phyloP scores from a whole-genome alignment of 345 rosid genomes.

The Combretum micranthum region DNA sequence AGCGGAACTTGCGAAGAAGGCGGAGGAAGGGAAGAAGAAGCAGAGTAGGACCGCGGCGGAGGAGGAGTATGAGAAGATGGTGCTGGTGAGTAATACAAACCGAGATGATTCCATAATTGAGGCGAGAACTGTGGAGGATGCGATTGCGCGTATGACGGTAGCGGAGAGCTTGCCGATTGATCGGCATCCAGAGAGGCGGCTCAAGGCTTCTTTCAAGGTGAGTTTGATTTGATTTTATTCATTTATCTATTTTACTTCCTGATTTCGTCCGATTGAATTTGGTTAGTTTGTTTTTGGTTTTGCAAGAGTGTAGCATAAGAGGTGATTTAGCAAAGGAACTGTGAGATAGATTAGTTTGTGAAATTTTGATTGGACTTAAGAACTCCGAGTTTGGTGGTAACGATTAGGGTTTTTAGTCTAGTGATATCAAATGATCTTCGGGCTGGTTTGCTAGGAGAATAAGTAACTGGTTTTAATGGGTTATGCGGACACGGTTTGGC shows the following conservation, averaged over 20 bases:
- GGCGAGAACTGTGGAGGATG: slow-evolving; percentile 84
- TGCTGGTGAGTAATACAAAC: slow-evolving; percentile 69
- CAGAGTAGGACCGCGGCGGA: slow-evolving; percentile 70
- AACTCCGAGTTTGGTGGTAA: too few relatives aligned
- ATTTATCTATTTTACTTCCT: not conserved
- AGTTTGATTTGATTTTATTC: not conserved
- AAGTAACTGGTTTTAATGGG: too few relatives aligned
- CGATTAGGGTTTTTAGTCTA: too few relatives aligned
- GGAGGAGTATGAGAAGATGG: slow-evolving; percentile 89
- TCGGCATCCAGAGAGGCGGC: slow-evolving; percentile 80
- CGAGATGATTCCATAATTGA: slow-evolving; percentile 80
- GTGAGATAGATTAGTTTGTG: too few relatives aligned
- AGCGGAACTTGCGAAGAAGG: slow-evolving; percentile 52
- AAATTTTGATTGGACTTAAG: too few relatives aligned
- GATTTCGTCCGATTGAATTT: not conserved
- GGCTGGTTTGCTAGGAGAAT: too few relatives aligned
- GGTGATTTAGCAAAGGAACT: too few relatives aligned
- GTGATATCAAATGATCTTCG: too few relatives aligned
- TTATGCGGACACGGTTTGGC: too few relatives aligned
- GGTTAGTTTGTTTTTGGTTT: not conserved
- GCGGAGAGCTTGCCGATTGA: slow-evolving; percentile 66
- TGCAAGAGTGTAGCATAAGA: not conserved
- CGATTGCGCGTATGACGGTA: slow-evolving; percentile 63
- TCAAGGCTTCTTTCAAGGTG: slow-evolving; percentile 93
- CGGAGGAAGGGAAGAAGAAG: slow-evolving; percentile 59